Evolutionary conservation across 2,329 filamentous ascomycete species (phyloP).

Genomic region (Trichoderma polysporum): DNA sequence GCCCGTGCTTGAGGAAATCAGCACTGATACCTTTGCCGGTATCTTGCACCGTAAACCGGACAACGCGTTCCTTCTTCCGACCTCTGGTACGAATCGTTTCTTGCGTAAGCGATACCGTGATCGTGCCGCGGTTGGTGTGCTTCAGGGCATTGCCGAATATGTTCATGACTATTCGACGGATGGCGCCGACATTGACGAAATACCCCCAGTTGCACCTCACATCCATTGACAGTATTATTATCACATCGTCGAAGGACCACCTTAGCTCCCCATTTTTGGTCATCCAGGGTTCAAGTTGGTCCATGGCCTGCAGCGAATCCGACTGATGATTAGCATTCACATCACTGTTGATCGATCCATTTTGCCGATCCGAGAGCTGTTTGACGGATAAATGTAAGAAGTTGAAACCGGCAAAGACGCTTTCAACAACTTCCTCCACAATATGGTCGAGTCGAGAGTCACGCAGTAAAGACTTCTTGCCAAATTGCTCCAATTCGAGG

Average conservation of each 20-base stretch:
- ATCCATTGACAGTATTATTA: slow-evolving; percentile 40
- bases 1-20: slow-evolving; percentile 58
- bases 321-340: slow-evolving; percentile 29
- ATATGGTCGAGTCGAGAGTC: slow-evolving; percentile 40
- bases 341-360: slow-evolving; percentile 20
- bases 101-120: slow-evolving; percentile 34
- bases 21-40: slow-evolving; percentile 65
- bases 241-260: slow-evolving; percentile 27
- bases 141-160: slow-evolving; percentile 63
- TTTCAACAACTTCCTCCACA: slow-evolving; percentile 48
- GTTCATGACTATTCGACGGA: slow-evolving; percentile 60
- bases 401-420: slow-evolving; percentile 46
- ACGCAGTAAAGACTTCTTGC: slow-evolving; percentile 25
- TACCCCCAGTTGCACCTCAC: slow-evolving; percentile 51
- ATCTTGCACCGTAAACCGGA: slow-evolving; percentile 54
- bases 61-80: slow-evolving; percentile 18
- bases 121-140: slow-evolving; percentile 47
- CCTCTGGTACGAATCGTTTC: neutral
- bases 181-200: slow-evolving; percentile 51
- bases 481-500: slow-evolving; percentile 5
- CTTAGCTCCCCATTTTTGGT: slow-evolving; percentile 10
- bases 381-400: slow-evolving; percentile 34
- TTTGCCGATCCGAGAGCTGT: slow-evolving; percentile 22
- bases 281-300: slow-evolving; percentile 25
- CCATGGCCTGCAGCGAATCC: slow-evolving; percentile 32